Conservation (phyloP, 2,329 filamentous ascomycete genomes). For the Apiospora arundinis region DNA sequence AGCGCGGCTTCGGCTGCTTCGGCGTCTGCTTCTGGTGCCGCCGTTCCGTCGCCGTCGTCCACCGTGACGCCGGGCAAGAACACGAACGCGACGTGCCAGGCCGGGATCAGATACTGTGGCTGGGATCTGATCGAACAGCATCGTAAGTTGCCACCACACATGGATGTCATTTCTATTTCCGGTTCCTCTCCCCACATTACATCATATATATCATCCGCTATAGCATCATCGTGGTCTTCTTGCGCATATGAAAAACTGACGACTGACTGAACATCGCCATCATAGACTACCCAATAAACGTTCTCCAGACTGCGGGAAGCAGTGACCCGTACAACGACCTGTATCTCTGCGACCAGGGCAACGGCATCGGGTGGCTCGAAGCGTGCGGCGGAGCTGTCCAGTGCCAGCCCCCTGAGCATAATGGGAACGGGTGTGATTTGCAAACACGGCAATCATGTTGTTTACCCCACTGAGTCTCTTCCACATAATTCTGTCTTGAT, state of each 20-base stretch:
- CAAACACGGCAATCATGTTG: not conserved
- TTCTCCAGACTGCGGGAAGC: not conserved
- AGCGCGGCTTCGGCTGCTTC: not conserved
- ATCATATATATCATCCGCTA: not conserved
- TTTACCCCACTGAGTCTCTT: not conserved
- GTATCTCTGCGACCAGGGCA: not conserved
- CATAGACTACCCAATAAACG: not conserved
- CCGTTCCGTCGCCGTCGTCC: not conserved
- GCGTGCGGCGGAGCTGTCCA: not conserved
- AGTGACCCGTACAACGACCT: not conserved
- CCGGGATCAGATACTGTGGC: not conserved
- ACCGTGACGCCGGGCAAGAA: not conserved
- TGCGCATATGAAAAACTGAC: not conserved
- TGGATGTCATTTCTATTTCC: not conserved
- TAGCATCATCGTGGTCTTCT: not conserved
- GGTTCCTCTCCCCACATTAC: not conserved
- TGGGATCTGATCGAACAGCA: conserved; percentile 12
- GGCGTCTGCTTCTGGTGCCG: not conserved
- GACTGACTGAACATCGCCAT: not conserved
- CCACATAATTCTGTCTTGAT: too few relatives aligned
- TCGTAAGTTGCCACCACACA: not conserved
- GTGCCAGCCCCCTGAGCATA: not conserved
- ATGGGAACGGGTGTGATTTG: not conserved
- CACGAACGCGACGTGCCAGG: not conserved
- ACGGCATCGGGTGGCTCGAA: not conserved